These are phyloP conservation scores for Astragalus membranaceus DNA, from an alignment of 306 rosid species.

Conservation along the genomic window DNA sequence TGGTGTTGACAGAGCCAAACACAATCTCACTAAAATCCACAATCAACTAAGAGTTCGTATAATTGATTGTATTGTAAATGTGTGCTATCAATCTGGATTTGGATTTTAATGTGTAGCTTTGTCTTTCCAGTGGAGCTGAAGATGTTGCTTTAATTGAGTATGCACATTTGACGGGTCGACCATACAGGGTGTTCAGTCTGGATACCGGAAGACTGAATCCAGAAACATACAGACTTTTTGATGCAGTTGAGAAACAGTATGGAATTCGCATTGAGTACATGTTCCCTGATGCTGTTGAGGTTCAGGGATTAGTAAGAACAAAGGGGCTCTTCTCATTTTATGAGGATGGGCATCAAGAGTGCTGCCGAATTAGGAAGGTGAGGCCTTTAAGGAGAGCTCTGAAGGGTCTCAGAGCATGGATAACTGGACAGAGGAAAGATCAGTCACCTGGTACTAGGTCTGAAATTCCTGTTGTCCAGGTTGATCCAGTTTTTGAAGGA, in stretches of 20 bases:
- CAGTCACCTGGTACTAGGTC: constrained; percentile 98
- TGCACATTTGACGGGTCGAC: constrained; percentile 88
- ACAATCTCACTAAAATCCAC: background rate
- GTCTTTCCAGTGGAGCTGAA: constrained; percentile 82
- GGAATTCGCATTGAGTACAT: constrained; percentile 87
- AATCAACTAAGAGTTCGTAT: background rate
- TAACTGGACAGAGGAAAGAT: constrained; percentile 94
- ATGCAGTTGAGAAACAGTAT: constrained; percentile 76
- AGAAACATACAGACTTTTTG: constrained; percentile 74
- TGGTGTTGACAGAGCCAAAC: too few species aligned
- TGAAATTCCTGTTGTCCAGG: constrained; percentile 86
- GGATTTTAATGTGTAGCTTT: constrained; percentile 13
- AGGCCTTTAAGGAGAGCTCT: constrained; percentile 90
- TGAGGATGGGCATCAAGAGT: constrained; percentile 98
- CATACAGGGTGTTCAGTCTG: constrained; percentile 85
- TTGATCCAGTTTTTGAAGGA: constrained; percentile 95
- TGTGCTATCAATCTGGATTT: background rate
- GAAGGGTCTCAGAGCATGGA: constrained; percentile 87
- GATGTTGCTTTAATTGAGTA: constrained; percentile 94
- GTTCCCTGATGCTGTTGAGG: constrained; percentile 98
- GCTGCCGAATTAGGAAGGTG: constrained; percentile 96
- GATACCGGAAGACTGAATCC: constrained; percentile 95
- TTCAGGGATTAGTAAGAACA: constrained; percentile 82
- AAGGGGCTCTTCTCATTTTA: constrained; percentile 95
- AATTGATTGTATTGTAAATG: background rate